phyloP scores from a whole-genome alignment of 345 rosid genomes.

The Dimocarpus longan region DNA sequence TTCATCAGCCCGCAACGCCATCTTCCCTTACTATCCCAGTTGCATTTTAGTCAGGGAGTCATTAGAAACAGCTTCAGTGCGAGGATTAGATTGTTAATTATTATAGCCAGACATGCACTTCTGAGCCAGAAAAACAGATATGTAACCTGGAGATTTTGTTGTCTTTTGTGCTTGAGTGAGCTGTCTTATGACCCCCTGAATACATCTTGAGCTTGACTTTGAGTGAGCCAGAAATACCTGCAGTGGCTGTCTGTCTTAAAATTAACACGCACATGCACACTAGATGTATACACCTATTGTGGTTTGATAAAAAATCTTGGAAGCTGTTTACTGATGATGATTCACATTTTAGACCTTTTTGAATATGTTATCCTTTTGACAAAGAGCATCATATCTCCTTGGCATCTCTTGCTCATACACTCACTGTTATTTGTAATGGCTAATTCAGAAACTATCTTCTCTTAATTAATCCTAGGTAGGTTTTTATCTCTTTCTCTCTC shows the following conservation, averaged over 20 bases:
- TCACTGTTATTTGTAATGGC: background rate
- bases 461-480: background rate
- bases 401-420: background rate
- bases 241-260: too few relatives aligned
- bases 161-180: background rate
- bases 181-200: background rate
- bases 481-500: too few relatives aligned
- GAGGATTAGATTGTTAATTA: background rate
- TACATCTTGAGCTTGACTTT: background rate
- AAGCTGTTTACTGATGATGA: background rate
- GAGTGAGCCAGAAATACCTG: too few relatives aligned
- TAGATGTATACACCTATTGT: background rate
- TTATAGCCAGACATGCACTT: background rate
- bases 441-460: constrained; percentile 6
- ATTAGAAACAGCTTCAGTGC: background rate
- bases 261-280: too few relatives aligned
- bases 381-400: constrained; percentile 4
- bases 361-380: constrained; percentile 19
- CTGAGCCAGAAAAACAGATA: background rate
- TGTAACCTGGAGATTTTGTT: background rate
- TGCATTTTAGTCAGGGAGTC: background rate
- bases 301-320: background rate
- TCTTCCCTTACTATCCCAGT: background rate
- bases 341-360: background rate
- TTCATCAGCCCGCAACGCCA: background rate